Evolutionary conservation across 371 early-diverging fungal genomes (phyloP).

Genomic region (Choanephora cucurbitarum): DNA sequence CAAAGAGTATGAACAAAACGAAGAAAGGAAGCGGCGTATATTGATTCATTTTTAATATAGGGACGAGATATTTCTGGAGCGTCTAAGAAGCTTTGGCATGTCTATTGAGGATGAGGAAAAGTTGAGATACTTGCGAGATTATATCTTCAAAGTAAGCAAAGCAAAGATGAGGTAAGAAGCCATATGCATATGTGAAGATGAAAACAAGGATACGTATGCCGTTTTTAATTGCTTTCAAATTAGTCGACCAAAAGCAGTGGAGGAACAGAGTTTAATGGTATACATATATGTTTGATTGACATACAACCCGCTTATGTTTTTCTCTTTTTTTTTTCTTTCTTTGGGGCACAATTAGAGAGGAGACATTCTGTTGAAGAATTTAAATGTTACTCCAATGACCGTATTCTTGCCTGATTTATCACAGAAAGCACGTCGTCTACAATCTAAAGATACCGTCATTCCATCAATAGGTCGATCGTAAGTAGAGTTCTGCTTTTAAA

Average conservation of each 20-base stretch:
- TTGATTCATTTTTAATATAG: constrained; percentile 24
- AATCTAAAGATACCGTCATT: background rate
- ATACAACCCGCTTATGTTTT: too few relatives aligned
- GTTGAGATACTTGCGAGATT: constrained; percentile 73
- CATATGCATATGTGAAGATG: too few relatives aligned
- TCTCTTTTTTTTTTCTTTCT: too few relatives aligned
- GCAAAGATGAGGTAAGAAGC: constrained; percentile 52
- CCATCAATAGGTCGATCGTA: too few relatives aligned
- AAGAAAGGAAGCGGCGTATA: too few relatives aligned
- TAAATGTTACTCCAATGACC: constrained; percentile 73
- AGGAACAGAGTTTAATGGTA: constrained; percentile 27
- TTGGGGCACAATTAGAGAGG: constrained; percentile 30
- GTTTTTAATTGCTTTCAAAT: background rate
- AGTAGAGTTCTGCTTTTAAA: too few relatives aligned
- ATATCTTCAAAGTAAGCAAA: constrained; percentile 72
- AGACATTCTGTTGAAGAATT: constrained; percentile 55
- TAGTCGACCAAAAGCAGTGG: constrained; percentile 35
- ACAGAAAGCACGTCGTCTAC: constrained; percentile 14
- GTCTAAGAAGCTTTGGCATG: constrained; percentile 75
- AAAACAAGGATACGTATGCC: too few relatives aligned
- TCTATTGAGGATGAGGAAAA: constrained; percentile 76
- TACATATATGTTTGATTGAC: background rate
- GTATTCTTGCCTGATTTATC: constrained; percentile 64
- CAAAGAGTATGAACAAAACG: constrained; percentile 44
- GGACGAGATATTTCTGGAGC: constrained; percentile 57